These are phyloP conservation scores for Pichia sp. DNA, from an alignment of 1,139 yeast genomes.

Conservation along the genomic window DNA sequence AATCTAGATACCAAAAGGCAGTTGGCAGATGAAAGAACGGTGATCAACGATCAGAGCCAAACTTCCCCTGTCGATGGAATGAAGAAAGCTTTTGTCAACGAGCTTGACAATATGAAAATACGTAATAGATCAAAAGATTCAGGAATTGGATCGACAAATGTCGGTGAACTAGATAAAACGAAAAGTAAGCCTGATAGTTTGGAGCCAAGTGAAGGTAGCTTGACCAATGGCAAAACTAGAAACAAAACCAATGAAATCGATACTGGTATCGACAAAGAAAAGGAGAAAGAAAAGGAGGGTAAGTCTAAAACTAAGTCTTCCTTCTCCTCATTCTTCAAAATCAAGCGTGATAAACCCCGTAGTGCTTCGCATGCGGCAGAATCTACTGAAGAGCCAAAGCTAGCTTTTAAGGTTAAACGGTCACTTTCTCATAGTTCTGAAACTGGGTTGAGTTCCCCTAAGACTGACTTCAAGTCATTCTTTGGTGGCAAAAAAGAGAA, in stretches of 20 bases:
- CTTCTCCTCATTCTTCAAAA: slow-evolving; percentile 21
- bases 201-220: background rate
- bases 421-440: slow-evolving; percentile 15
- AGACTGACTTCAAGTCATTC: slow-evolving; percentile 18
- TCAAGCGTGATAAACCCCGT: slow-evolving; percentile 19
- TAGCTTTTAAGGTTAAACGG: slow-evolving; percentile 12
- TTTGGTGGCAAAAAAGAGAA: slow-evolving; percentile 19
- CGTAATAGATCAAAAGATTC: slow-evolving; percentile 1
- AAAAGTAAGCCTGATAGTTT: background rate
- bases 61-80: background rate
- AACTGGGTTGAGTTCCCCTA: slow-evolving; percentile 14
- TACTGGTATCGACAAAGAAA: background rate
- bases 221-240: background rate
- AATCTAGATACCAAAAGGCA: background rate
- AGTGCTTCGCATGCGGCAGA: slow-evolving; percentile 6
- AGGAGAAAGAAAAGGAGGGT: slow-evolving; percentile 8
- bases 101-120: background rate
- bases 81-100: background rate
- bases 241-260: background rate
- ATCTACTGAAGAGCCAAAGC: slow-evolving; percentile 13
- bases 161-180: background rate
- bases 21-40: background rate
- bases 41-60: background rate
- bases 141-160: background rate
- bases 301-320: slow-evolving; percentile 18